Conservation (phyloP, 2,329 filamentous ascomycete genomes). For the Hypoxylon sp. region DNA sequence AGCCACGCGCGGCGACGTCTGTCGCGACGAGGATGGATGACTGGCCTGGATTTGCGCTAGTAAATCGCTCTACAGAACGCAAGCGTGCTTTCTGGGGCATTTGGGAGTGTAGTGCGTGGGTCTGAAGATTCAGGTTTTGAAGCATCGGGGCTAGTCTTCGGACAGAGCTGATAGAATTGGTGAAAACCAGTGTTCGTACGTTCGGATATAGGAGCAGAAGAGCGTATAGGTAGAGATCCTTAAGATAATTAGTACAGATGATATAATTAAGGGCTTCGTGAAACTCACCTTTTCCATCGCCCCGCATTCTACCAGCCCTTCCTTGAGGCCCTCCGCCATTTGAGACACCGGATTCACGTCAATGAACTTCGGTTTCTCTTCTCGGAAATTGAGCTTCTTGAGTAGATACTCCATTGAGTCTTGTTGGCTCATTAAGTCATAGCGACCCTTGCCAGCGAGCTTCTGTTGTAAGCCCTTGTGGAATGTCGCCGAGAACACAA, state of each 20-base stretch:
- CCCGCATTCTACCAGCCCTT: constrained; percentile 91
- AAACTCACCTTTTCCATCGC: constrained; percentile 86
- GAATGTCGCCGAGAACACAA: constrained; percentile 97
- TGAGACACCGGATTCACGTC: constrained; percentile 91
- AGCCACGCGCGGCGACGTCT: constrained; percentile 91
- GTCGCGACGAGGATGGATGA: constrained; percentile 86
- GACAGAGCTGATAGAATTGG: constrained; percentile 94
- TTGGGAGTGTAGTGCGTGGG: constrained; percentile 85
- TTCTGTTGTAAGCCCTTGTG: constrained; percentile 93
- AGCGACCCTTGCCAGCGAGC: constrained; percentile 80
- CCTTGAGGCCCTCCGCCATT: constrained; percentile 87
- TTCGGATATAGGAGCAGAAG: constrained; percentile 85
- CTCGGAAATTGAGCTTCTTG: constrained; percentile 87
- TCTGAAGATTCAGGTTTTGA: constrained; percentile 82
- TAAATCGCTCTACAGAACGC: constrained; percentile 92
- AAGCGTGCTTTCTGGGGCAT: constrained; percentile 97
- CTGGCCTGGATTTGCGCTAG: constrained; percentile 67
- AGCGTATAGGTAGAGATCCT: constrained; percentile 94
- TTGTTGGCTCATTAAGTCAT: constrained; percentile 76
- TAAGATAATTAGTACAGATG: constrained; percentile 30
- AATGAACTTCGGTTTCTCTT: constrained; percentile 87
- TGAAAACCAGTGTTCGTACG: constrained; percentile 88
- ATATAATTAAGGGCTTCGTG: background rate
- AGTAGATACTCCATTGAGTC: constrained; percentile 94
- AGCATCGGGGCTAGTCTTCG: constrained; percentile 87